Evolutionary conservation across 2,329 filamentous ascomycete genomes (phyloP).

Genomic region (Botrytis galanthina): DNA sequence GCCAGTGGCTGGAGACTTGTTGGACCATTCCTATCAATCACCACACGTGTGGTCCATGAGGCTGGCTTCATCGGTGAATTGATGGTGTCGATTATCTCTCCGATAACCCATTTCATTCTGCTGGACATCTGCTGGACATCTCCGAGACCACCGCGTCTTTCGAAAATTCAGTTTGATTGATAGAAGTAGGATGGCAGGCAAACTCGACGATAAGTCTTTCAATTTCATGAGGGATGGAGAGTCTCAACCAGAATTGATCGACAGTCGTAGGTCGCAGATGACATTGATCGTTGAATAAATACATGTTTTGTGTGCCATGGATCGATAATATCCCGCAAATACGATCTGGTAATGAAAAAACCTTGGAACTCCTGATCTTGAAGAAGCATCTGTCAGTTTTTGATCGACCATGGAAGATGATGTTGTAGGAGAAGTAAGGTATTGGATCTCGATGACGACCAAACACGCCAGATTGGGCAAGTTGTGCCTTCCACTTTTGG

Average conservation of each 20-base stretch:
- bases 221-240: too few relatives aligned
- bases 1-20: background rate
- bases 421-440: background rate
- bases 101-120: background rate
- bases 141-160: background rate
- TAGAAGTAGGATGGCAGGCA: too few relatives aligned
- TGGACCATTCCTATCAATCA: background rate
- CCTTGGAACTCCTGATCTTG: background rate
- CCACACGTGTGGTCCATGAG: background rate
- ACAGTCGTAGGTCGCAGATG: background rate
- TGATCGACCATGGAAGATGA: background rate
- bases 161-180: background rate
- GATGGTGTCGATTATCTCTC: background rate
- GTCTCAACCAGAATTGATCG: background rate
- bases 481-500: background rate
- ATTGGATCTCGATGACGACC: background rate
- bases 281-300: background rate
- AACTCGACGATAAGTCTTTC: background rate
- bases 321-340: background rate
- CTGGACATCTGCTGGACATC: too few relatives aligned
- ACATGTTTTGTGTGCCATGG: background rate
- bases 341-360: background rate
- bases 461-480: background rate
- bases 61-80: background rate
- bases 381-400: slow-evolving; percentile 5